These are phyloP conservation scores for Rhodotorula mucilaginosa DNA, from an alignment of 1,284 basidiomycete species.

Conservation along the genomic window DNA sequence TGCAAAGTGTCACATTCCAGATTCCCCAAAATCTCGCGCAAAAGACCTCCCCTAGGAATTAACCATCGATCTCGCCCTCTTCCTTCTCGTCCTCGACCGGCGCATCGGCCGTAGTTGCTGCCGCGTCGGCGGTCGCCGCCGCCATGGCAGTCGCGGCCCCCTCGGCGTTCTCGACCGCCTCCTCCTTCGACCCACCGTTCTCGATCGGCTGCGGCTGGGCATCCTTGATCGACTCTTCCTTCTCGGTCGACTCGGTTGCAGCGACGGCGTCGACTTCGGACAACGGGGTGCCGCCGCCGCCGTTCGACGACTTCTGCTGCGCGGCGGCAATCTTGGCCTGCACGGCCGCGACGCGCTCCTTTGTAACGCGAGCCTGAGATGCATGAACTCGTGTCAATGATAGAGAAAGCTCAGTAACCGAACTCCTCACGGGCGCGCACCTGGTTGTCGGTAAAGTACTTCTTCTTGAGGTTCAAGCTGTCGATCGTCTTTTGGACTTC, in stretches of 20 bases:
- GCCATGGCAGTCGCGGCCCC: neutral
- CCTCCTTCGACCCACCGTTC: conserved; percentile 12
- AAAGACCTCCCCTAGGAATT: no score
- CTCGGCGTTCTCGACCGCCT: conserved; percentile 12
- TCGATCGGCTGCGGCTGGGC: conserved; percentile 20
- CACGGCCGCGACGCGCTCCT: conserved; percentile 59
- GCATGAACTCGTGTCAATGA: no score
- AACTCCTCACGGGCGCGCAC: conserved; percentile 41
- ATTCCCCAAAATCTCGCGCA: no score
- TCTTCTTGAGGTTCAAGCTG: conserved; percentile 89
- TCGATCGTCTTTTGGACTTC: conserved; percentile 83
- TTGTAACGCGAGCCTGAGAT: conserved; percentile 55
- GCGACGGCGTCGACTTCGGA: conserved; percentile 19
- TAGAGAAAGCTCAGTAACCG: no score
- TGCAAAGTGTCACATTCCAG: no score
- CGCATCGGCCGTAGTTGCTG: neutral
- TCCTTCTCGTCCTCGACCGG: neutral
- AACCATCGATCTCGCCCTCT: neutral
- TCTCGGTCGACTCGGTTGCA: conserved; percentile 9
- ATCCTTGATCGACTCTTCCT: conserved; percentile 17
- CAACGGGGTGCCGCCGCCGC: neutral
- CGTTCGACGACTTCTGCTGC: conserved; percentile 27
- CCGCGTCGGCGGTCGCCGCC: neutral
- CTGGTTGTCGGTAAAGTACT: conserved; percentile 78
- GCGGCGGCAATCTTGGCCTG: conserved; percentile 52